These are phyloP conservation scores for Cercospora sesami DNA, from an alignment of 2,329 filamentous ascomycete genomes.

Conservation along the genomic window DNA sequence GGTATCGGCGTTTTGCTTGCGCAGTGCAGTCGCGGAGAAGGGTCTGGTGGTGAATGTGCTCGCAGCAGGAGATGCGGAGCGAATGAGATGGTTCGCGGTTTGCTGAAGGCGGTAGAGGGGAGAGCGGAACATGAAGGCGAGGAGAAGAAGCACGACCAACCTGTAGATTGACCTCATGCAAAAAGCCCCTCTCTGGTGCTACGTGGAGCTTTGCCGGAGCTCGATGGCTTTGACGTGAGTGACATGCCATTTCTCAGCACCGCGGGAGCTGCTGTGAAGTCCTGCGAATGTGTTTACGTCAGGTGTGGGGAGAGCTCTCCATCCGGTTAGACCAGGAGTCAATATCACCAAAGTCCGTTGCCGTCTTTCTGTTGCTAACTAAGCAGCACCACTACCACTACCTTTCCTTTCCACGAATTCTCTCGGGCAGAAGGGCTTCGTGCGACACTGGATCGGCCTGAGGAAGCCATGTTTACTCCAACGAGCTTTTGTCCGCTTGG, in stretches of 20 bases:
- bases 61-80: constrained; percentile 20
- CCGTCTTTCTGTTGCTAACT: not conserved
- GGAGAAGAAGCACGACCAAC: constrained; percentile 23
- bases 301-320: not conserved
- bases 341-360: not conserved
- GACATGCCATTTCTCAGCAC: not conserved
- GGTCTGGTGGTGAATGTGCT: constrained; percentile 15
- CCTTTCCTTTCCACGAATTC: no score
- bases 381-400: not conserved
- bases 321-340: not conserved
- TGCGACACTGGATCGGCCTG: not conserved
- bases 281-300: not conserved
- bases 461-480: not conserved
- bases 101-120: constrained; percentile 33
- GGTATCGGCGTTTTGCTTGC: constrained; percentile 15
- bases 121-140: constrained; percentile 33
- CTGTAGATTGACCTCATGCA: constrained; percentile 23
- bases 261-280: not conserved
- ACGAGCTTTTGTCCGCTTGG: not conserved
- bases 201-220: not conserved
- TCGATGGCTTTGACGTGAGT: not conserved
- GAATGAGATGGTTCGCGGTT: constrained; percentile 29
- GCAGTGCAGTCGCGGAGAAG: constrained; percentile 17
- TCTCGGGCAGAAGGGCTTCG: no score
- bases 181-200: not conserved